Base-by-base conservation (phyloP, 257 asterid genomes). In the Plantago elongata region DNA sequence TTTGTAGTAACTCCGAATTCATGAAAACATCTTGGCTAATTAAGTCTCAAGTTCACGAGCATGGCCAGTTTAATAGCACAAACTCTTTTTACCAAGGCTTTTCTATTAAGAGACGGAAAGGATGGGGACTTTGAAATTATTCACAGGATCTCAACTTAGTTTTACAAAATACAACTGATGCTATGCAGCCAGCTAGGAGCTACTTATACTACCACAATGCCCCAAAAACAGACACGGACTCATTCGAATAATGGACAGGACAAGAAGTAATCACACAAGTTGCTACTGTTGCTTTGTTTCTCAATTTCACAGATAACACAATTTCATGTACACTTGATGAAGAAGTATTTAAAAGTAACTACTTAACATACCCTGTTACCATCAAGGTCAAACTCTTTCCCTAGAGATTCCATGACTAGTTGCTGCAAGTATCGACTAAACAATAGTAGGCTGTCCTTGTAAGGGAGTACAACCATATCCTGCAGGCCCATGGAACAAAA, bases 401-500 rank as follows among this genome's bases (percentile, higher is more conserved):
- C 99, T 38, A 90, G 90, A 57, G 99, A 90, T 82, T 93, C 99
- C 99, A 93, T 90, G 74, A 93, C 97, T 75, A 93, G 88, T 78
- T 93, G 97, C 78, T 93, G 99, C 70, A 93, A 73, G 68, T 93
- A 93, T 66, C 97, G 84, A 82, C 97, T 93, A 68, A 93, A 90
- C 78, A 93, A 75, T 67, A 93, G 75, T 27, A 93, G 77, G 74
- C 97, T 93, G 74, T 90, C 99, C 89, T 93, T 93, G 83, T 93
- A 93, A 40, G 99, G 97, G 70, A 93, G 97, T 75, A 93, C 92
- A 69, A 93, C 97, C 99, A 93, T 89, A 83, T 93, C 99, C 99
- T 89, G 90, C 72, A 75, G 54, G 79, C 70, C 54, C 67, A 74
- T 14, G 40, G 50, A 68, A 62, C 18, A 40, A 34, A 18, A 52